Conservation (phyloP, 768 basidiomycete genomes). For the Suillus weaverae region DNA sequence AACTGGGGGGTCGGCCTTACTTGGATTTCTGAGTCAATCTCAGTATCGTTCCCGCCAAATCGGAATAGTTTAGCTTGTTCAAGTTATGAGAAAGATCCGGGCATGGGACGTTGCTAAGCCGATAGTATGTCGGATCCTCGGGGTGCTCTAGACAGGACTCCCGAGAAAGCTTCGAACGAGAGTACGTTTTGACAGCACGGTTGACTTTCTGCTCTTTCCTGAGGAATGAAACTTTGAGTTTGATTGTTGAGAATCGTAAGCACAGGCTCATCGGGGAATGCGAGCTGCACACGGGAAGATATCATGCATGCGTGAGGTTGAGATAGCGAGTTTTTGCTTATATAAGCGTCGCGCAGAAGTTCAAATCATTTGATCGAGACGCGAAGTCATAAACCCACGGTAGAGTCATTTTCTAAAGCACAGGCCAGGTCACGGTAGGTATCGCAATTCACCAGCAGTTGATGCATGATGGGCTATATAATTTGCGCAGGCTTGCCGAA, state of each 20-base stretch:
- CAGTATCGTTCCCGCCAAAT: neutral
- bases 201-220: neutral
- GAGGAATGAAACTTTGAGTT: neutral
- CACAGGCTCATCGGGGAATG: neutral
- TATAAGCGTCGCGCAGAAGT: neutral
- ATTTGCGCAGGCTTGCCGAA: neutral
- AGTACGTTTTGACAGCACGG: neutral
- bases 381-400: neutral
- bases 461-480: neutral
- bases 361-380: neutral
- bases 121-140: too few species aligned
- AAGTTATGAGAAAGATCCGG: neutral
- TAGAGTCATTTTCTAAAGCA: neutral
- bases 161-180: neutral
- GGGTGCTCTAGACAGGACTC: neutral
- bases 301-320: neutral
- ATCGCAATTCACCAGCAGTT: neutral
- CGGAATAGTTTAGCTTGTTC: too few species aligned
- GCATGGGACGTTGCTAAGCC: too few species aligned
- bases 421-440: neutral
- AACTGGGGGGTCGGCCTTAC: neutral
- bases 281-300: neutral
- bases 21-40: too few species aligned
- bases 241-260: neutral
- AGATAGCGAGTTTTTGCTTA: neutral